Evolutionary conservation across 164 flowering plant genomes (phyloP).

Genomic region (Hamamelis virginiana): DNA sequence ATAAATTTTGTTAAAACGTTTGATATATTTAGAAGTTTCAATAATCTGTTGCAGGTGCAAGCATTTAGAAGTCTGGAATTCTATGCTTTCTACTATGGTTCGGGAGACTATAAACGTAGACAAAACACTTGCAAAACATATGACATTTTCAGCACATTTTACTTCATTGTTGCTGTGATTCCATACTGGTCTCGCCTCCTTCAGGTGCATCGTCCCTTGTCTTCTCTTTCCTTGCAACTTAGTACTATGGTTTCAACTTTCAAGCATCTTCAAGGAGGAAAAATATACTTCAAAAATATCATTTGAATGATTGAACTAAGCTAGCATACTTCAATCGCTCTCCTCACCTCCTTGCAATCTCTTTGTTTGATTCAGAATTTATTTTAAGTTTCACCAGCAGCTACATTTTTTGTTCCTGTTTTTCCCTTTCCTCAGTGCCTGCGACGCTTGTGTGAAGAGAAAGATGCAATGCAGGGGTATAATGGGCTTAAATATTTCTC

Average conservation of each 20-base stretch:
- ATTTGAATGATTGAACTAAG: too few relatives aligned
- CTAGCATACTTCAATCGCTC: too few relatives aligned
- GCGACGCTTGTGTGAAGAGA: slow-evolving; percentile 43
- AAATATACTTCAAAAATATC: too few relatives aligned
- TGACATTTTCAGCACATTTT: slow-evolving; percentile 18
- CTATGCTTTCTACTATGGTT: slow-evolving; percentile 31
- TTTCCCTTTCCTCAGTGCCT: slow-evolving; percentile 38
- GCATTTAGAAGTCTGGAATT: slow-evolving; percentile 30
- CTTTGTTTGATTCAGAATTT: too few relatives aligned
- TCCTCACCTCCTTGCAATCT: too few relatives aligned
- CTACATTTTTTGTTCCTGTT: not conserved
- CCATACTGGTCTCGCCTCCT: slow-evolving; percentile 30
- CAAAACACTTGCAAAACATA: slow-evolving; percentile 16
- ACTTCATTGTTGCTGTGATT: slow-evolving; percentile 24
- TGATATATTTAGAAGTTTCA: too few relatives aligned
- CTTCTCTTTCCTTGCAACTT: too few relatives aligned
- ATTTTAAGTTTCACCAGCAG: too few relatives aligned
- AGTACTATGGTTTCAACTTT: too few relatives aligned
- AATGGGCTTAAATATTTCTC: slow-evolving; percentile 46
- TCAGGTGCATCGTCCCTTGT: slow-evolving; percentile 28
- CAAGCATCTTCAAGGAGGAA: too few relatives aligned
- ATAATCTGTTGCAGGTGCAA: slow-evolving; percentile 20
- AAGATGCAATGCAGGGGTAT: slow-evolving; percentile 37
- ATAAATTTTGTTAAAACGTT: not conserved
- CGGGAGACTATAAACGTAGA: slow-evolving; percentile 30